Base-by-base conservation (phyloP, 768 basidiomycete genomes). In the Auricularia cornea region DNA sequence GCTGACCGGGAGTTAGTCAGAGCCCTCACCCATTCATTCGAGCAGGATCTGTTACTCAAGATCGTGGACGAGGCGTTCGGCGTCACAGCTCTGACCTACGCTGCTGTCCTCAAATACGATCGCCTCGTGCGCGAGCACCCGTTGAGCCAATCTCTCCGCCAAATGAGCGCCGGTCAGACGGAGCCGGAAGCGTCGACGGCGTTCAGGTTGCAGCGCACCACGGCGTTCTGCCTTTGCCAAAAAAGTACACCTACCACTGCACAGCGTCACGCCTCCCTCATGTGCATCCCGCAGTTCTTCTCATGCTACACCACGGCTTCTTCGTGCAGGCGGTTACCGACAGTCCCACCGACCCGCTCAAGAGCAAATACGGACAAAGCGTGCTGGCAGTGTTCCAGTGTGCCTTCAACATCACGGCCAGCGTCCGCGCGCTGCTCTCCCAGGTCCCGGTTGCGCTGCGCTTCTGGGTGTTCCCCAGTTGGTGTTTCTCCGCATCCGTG, bases 301-400 rank as follows among this genome's bases (percentile, higher is more conserved):
- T 89, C 11, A 88, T 88, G 69, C 81, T 89, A 59, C 88, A 89
- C 70, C 85, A 88, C 16, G 84, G 86, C 67, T 90, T 87, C 77
- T 89, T 90, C 67, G 85, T 87, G 3, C 85, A 88, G 70, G 89
- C 88, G 3, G 79, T 90, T 38, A 78, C 80, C 28, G 87, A 82
- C 59, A 81, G 81, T 63, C 83, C 89, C 3, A 72, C 74, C 5
- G 84, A 90, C 71, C 89, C 89, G 26, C 82, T 90, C 72, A 83
- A 81, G 71, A 86, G 84, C 66, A 82, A 77, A 62, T 88, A 84
- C 67, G 84, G 84, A 4, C 82, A 84, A 3, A 86, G 85, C 3
- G 87, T 88, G 72, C 74, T 88, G 48, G 85, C 86, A 10, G 87
- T 85, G 10, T 87, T 86, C 71, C 80, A 82, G 38, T 84, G 84